phyloP scores from a whole-genome alignment of 345 rosid genomes.

The Psidium guajava region DNA sequence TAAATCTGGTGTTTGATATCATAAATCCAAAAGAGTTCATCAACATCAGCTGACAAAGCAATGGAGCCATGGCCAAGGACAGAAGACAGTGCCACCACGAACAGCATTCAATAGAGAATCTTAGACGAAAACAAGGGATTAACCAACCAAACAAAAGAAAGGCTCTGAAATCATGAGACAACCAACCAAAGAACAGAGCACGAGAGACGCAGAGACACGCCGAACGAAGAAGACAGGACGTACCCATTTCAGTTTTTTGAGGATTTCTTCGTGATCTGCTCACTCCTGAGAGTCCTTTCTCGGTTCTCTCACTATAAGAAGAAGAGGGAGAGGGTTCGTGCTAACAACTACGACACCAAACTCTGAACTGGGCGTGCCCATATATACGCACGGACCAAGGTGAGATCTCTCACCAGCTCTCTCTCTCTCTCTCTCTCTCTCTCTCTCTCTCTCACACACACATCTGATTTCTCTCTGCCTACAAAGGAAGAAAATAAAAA shows the following conservation, averaged over 20 bases:
- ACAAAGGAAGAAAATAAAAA: constrained; percentile 3
- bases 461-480: background rate
- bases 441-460: background rate
- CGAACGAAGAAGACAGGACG: constrained; percentile 3
- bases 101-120: background rate
- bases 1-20: background rate
- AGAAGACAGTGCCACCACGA: background rate
- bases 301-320: constrained; percentile 5
- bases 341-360: background rate
- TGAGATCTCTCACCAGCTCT: constrained; percentile 10
- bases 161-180: constrained; percentile 5
- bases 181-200: constrained; percentile 6
- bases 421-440: constrained; percentile 8
- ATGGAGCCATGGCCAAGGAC: background rate
- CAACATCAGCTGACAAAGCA: background rate
- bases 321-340: background rate
- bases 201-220: background rate
- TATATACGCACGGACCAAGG: background rate
- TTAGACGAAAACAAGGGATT: background rate
- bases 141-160: background rate
- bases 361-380: background rate
- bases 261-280: constrained; percentile 2
- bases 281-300: background rate
- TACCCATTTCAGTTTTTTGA: constrained; percentile 43
- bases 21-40: background rate